Conservation (phyloP, 2,329 filamentous ascomycete species). For the Paecilomyces niveus region DNA sequence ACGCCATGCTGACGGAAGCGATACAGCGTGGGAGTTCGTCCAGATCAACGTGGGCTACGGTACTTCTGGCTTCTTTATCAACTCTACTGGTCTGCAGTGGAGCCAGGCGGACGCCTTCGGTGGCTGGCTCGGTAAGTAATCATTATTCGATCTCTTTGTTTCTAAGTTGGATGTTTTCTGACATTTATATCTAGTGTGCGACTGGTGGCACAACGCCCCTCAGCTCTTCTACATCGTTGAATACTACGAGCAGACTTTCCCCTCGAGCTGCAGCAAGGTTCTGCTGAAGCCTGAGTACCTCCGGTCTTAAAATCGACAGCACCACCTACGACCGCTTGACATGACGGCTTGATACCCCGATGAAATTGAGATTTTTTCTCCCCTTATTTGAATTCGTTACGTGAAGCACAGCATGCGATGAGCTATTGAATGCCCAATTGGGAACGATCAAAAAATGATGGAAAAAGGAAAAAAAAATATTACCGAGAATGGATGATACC, state of each 20-base stretch:
- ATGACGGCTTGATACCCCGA: neutral
- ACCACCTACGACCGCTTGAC: constrained; percentile 5
- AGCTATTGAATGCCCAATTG: neutral
- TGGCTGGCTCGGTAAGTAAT: constrained; percentile 33
- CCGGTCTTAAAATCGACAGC: constrained; percentile 7
- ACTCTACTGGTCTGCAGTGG: constrained; percentile 19
- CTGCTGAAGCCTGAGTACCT: constrained; percentile 19
- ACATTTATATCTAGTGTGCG: constrained; percentile 22
- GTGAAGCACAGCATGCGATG: neutral
- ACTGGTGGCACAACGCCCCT: constrained; percentile 33
- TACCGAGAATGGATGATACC: neutral
- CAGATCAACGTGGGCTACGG: constrained; percentile 28
- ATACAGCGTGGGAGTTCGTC: constrained; percentile 29
- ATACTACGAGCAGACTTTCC: constrained; percentile 15
- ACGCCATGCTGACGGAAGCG: neutral
- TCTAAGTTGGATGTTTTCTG: neutral
- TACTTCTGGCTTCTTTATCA: constrained; percentile 22
- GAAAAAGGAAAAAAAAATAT: neutral
- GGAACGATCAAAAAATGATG: neutral
- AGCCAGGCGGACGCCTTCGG: constrained; percentile 21
- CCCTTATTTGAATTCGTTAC: neutral
- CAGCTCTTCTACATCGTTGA: constrained; percentile 32
- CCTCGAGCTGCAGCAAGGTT: constrained; percentile 28
- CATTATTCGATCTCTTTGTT: neutral
- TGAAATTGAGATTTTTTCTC: neutral